These are phyloP conservation scores for Erysimum cheiri DNA, from an alignment of 441 rosid genomes.

Conservation along the genomic window DNA sequence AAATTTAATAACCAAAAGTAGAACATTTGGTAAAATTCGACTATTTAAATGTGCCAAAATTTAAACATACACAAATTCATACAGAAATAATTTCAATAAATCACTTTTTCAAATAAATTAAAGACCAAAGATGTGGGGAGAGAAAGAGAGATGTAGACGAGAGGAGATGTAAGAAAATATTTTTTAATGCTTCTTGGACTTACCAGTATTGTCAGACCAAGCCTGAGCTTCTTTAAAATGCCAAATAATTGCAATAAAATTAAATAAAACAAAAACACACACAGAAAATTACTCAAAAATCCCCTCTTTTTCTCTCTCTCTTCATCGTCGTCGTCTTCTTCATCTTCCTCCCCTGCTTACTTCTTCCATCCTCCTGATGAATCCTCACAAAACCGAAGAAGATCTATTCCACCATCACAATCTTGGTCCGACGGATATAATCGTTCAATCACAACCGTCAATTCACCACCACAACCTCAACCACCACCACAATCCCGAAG, in stretches of 20 bases:
- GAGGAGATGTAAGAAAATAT: too few relatives aligned
- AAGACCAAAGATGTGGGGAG: too few relatives aligned
- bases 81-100: too few relatives aligned
- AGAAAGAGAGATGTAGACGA: too few relatives aligned
- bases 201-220: too few relatives aligned
- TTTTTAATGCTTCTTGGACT: too few relatives aligned
- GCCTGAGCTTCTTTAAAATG: conserved; percentile 25
- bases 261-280: background rate
- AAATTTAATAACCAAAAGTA: too few relatives aligned
- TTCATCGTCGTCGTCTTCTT: conserved; percentile 34
- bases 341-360: background rate
- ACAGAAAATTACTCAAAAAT: conserved; percentile 32
- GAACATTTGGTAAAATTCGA: too few relatives aligned
- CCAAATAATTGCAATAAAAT: conserved; percentile 10
- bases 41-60: too few relatives aligned
- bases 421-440: conserved; percentile 53
- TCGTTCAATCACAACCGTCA: conserved; percentile 51
- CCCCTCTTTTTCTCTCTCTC: conserved; percentile 11
- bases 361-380: conserved; percentile 50
- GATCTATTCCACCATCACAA: conserved; percentile 69
- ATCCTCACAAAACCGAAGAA: conserved; percentile 84
- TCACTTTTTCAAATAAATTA: too few relatives aligned
- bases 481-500: conserved; percentile 50
- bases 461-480: conserved; percentile 45
- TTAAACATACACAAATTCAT: too few relatives aligned